A percentile compares a stretch with the other conserved stretches of the same genome.
Conservation (phyloP, 2,329 filamentous ascomycete species). For the Raffaelea deltoideospora region DNA sequence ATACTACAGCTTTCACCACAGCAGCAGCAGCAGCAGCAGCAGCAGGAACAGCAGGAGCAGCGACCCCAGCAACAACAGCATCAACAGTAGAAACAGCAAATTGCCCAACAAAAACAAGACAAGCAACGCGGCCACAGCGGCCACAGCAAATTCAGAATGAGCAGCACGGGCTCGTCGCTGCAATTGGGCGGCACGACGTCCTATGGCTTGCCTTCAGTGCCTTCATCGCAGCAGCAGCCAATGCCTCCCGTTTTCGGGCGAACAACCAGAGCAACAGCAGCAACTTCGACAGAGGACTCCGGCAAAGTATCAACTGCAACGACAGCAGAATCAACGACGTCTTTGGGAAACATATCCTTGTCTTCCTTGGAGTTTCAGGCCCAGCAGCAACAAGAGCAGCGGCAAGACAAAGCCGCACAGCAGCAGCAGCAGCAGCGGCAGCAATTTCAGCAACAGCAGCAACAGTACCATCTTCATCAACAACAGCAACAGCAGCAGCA, state of each 20-base stretch:
- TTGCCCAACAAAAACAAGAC: not conserved
- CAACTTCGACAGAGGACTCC: too few species aligned
- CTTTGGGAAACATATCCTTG: too few species aligned
- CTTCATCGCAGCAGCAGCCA: too few species aligned
- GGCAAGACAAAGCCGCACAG: not conserved
- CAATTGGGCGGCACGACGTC: too few species aligned
- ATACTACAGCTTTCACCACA: conserved; percentile 33
- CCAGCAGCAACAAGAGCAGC: not conserved
- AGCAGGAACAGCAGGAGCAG: conserved; percentile 2
- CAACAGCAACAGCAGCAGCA: conserved; percentile 1
- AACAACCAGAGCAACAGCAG: too few species aligned
- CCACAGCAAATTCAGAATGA: too few species aligned
- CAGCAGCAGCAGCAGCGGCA: not conserved
- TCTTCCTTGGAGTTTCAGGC: not conserved
- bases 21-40: conserved; percentile 11
- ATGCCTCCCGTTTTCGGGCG: too few species aligned
- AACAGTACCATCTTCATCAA: not conserved
- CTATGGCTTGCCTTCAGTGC: too few species aligned
- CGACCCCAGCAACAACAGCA: conserved; percentile 2
- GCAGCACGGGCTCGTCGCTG: not conserved
- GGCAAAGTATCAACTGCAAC: too few species aligned
- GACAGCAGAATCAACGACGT: too few species aligned
- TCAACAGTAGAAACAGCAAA: conserved; percentile 1
- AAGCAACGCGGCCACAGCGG: not conserved
- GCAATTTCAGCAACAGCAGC: not conserved